A percentile compares a stretch with the other conserved stretches of the same genome.
phyloP scores from a whole-genome alignment of 2,329 filamentous ascomycete species.

The Aspergillus niger region DNA sequence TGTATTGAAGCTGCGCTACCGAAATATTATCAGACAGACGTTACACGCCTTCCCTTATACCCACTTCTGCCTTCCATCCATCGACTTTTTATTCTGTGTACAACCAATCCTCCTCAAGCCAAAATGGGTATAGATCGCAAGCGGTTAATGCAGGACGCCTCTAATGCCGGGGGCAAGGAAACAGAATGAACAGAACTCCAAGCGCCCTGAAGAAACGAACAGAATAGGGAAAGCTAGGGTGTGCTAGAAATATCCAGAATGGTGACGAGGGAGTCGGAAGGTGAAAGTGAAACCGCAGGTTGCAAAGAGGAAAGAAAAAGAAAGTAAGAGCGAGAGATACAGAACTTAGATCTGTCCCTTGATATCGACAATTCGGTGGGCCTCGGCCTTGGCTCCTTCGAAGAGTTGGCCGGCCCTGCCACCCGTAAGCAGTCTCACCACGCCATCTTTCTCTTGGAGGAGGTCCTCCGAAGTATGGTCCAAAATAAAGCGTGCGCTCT shows the following conservation, averaged over 20 bases:
- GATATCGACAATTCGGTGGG: constrained; percentile 89
- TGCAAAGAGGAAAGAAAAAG: constrained; percentile 11
- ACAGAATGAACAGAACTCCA: not conserved
- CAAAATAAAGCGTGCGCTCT: constrained; percentile 87
- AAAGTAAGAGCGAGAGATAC: constrained; percentile 12
- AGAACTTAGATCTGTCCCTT: constrained; percentile 77
- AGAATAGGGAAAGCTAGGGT: constrained; percentile 12
- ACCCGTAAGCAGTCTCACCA: constrained; percentile 71
- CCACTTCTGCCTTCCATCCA: not conserved
- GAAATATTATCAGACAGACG: constrained; percentile 6
- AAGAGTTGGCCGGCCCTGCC: constrained; percentile 73
- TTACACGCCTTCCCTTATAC: constrained; percentile 2
- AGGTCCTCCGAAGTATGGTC: constrained; percentile 74
- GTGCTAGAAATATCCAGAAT: constrained; percentile 4
- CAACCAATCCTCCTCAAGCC: constrained; percentile 1
- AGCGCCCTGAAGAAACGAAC: not conserved
- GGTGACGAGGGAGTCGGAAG: not conserved
- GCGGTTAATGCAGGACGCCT: constrained; percentile 7
- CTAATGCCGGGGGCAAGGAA: not conserved
- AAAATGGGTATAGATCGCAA: constrained; percentile 7
- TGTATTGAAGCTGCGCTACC: constrained; percentile 5
- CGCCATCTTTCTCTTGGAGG: constrained; percentile 74
- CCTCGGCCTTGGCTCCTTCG: constrained; percentile 69
- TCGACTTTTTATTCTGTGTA: not conserved
- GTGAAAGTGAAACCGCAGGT: not conserved